Evolutionary conservation across 2,329 filamentous ascomycete species (phyloP).

Genomic region (Trichoderma sp.): DNA sequence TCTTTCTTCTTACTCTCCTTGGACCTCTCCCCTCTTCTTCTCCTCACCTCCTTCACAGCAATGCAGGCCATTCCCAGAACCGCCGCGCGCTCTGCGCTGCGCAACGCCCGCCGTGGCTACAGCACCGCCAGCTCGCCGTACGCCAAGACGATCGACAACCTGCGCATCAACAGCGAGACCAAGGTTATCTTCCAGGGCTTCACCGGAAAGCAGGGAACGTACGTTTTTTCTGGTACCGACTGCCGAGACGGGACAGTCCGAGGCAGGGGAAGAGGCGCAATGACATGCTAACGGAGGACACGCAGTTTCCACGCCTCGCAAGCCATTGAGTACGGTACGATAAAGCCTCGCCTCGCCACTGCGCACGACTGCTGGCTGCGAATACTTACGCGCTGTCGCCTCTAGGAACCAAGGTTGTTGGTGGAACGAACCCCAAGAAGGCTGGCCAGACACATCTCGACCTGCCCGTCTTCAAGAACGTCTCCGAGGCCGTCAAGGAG

Average conservation of each 20-base stretch:
- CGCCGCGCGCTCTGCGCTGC: conserved; percentile 68
- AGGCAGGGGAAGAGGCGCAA: not conserved
- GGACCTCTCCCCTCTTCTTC: conserved; percentile 28
- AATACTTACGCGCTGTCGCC: conserved; percentile 33
- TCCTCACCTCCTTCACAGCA: conserved; percentile 29
- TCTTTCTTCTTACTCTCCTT: not conserved
- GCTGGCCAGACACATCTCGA: conserved; percentile 87
- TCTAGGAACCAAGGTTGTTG: conserved; percentile 91
- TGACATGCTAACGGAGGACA: conserved; percentile 16
- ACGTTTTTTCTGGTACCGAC: conserved; percentile 46
- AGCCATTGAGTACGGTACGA: conserved; percentile 95
- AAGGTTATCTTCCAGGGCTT: conserved; percentile 98
- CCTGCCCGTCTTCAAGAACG: conserved; percentile 89
- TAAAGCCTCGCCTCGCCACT: conserved; percentile 29
- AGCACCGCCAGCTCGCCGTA: conserved; percentile 71
- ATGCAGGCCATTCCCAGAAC: conserved; percentile 85
- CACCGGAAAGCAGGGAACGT: conserved; percentile 96
- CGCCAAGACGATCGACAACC: conserved; percentile 75
- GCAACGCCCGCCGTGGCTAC: conserved; percentile 71
- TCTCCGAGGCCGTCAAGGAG: conserved; percentile 84
- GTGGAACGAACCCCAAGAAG: conserved; percentile 99
- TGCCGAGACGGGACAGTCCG: not conserved
- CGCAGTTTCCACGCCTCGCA: conserved; percentile 92
- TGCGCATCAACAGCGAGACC: conserved; percentile 89
- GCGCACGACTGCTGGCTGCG: conserved; percentile 21